These are phyloP conservation scores for Xenosphaeropsis pyriputrescens DNA, from an alignment of 2,329 filamentous ascomycete species.

Conservation along the genomic window DNA sequence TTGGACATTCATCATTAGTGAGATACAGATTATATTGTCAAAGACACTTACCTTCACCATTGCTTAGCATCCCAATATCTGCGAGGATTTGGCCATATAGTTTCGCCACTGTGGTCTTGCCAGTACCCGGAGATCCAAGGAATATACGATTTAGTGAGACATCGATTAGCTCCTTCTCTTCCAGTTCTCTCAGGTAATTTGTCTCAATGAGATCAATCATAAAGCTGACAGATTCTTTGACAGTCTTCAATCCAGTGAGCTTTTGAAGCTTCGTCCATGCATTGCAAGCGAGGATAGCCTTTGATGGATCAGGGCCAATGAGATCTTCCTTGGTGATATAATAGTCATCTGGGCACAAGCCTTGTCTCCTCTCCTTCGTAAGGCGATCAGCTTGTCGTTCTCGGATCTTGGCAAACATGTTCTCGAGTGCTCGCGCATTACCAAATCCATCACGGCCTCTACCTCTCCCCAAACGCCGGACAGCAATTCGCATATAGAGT, in stretches of 20 bases:
- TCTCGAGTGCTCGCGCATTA: constrained; percentile 58
- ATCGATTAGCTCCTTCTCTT: constrained; percentile 41
- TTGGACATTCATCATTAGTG: constrained; percentile 13
- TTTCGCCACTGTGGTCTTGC: constrained; percentile 64
- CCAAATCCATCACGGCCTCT: constrained; percentile 56
- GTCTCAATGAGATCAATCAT: constrained; percentile 44
- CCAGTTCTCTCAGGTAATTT: constrained; percentile 53
- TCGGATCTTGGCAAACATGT: constrained; percentile 35
- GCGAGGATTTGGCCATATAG: constrained; percentile 55
- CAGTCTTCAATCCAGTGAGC: constrained; percentile 41
- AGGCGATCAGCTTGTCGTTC: constrained; percentile 45
- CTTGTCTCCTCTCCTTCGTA: constrained; percentile 24
- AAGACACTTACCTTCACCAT: constrained; percentile 42
- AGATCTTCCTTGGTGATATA: constrained; percentile 51
- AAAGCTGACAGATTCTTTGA: constrained; percentile 44
- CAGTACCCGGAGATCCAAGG: constrained; percentile 57
- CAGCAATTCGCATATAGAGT: constrained; percentile 47
- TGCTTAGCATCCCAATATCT: constrained; percentile 51
- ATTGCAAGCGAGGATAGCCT: constrained; percentile 31
- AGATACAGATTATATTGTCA: neutral
- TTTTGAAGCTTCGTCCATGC: constrained; percentile 43
- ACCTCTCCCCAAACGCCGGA: constrained; percentile 42
- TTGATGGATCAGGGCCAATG: constrained; percentile 51
- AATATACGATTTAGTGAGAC: constrained; percentile 57
- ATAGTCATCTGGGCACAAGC: constrained; percentile 34